phyloP scores from a whole-genome alignment of 805 yeast genomes.

The Saccharomycopsis olivae region DNA sequence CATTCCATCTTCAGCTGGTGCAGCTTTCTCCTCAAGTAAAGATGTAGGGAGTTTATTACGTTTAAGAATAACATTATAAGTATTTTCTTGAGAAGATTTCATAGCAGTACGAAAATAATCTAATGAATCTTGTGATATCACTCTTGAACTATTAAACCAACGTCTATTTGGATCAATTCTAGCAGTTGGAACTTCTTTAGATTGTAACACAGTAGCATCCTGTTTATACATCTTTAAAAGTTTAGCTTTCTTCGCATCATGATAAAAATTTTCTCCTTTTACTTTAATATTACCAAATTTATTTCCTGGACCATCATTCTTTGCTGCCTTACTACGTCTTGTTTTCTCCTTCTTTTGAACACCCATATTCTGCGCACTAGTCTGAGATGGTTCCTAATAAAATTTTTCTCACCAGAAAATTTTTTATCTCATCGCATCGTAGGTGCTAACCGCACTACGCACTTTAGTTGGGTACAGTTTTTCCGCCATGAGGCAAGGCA shows the following conservation, averaged over 20 bases:
- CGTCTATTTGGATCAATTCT: slow-evolving; percentile 92
- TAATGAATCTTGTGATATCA: slow-evolving; percentile 92
- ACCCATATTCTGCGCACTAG: no score
- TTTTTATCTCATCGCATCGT: no score
- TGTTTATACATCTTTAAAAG: slow-evolving; percentile 87
- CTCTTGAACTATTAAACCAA: slow-evolving; percentile 98
- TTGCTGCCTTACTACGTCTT: slow-evolving; percentile 77
- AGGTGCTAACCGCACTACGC: no score
- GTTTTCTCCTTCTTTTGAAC: slow-evolving; percentile 84
- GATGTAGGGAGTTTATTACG: slow-evolving; percentile 96
- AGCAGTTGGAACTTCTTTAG: slow-evolving; percentile 79
- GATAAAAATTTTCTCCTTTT: slow-evolving; percentile 93
- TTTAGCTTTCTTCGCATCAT: slow-evolving; percentile 88
- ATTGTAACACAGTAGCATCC: slow-evolving; percentile 88
- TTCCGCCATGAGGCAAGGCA: no score
- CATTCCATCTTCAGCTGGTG: slow-evolving; percentile 30
- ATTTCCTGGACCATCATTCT: slow-evolving; percentile 26
- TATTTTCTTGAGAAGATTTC: slow-evolving; percentile 45
- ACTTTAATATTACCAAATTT: slow-evolving; percentile 87
- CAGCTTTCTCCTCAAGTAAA: slow-evolving; percentile 69
- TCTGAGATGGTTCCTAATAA: no score
- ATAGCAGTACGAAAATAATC: slow-evolving; percentile 90
- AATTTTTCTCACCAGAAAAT: no score
- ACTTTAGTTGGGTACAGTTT: no score
- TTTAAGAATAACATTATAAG: slow-evolving; percentile 76